A percentile compares a stretch with the other conserved stretches of the same genome.
Evolutionary conservation across 352 stramenopile species (phyloP).

Genomic region (Phytophthora tentaculata): DNA sequence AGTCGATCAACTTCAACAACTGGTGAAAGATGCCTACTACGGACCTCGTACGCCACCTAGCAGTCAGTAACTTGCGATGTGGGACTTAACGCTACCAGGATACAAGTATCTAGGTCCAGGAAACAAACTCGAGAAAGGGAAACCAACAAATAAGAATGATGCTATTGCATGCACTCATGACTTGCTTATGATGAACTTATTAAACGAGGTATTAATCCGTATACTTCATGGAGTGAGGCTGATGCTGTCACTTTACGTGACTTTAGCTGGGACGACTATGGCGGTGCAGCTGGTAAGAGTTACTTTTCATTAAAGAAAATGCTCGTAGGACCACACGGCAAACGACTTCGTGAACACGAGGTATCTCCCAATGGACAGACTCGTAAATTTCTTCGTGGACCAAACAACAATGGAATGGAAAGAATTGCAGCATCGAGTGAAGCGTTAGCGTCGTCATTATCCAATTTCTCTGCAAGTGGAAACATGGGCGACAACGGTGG

Average conservation of each 20-base stretch:
- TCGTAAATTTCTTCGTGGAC: too few relatives aligned
- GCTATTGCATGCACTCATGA: not conserved
- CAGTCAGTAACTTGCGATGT: not conserved
- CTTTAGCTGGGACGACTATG: too few relatives aligned
- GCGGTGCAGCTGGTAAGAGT: too few relatives aligned
- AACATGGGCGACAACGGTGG: not conserved
- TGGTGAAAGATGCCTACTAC: not conserved
- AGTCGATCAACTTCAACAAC: not conserved
- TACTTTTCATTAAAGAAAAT: too few relatives aligned
- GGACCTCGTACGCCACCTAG: too few relatives aligned
- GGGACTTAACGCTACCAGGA: not conserved
- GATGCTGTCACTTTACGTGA: too few relatives aligned
- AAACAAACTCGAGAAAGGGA: not conserved
- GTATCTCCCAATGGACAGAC: too few relatives aligned
- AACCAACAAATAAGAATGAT: not conserved
- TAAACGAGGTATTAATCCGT: not conserved
- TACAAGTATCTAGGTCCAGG: not conserved
- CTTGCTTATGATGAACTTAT: not conserved
- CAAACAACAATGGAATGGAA: too few relatives aligned
- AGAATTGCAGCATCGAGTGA: too few relatives aligned
- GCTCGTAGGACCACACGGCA: too few relatives aligned
- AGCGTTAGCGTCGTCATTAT: not conserved
- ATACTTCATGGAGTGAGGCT: too few relatives aligned
- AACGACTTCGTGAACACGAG: too few relatives aligned
- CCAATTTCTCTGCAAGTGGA: not conserved